phyloP scores from a whole-genome alignment of 2,329 filamentous ascomycete genomes.

The Venturia carpophila region DNA sequence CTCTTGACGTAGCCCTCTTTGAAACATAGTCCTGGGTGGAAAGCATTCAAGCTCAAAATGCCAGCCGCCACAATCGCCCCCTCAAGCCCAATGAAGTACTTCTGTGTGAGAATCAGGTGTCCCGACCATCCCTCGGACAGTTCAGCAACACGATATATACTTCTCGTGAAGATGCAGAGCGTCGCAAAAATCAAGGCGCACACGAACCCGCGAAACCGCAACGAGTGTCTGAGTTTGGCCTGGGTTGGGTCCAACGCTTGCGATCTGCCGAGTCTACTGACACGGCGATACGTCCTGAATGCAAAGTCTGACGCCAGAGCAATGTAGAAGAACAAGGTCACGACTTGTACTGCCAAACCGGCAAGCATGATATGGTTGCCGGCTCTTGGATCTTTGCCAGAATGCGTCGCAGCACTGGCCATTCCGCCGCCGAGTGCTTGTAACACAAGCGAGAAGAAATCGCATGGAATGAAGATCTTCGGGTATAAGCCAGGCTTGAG shows the following conservation, averaged over 20 bases:
- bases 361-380: constrained; percentile 41
- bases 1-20: constrained; percentile 24
- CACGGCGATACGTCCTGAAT: neutral
- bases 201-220: constrained; percentile 48
- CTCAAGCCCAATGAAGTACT: constrained; percentile 34
- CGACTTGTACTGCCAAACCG: constrained; percentile 38
- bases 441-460: constrained; percentile 38
- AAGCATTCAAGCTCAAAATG: constrained; percentile 30
- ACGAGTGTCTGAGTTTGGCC: constrained; percentile 33
- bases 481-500: constrained; percentile 40
- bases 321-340: constrained; percentile 38
- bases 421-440: constrained; percentile 40
- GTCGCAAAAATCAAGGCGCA: constrained; percentile 50
- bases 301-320: constrained; percentile 33
- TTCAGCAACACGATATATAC: constrained; percentile 59
- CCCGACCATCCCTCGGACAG: constrained; percentile 57
- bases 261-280: constrained; percentile 1
- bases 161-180: constrained; percentile 56
- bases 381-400: constrained; percentile 27
- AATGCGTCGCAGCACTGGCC: constrained; percentile 30
- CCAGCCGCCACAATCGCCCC: constrained; percentile 29
- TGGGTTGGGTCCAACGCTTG: constrained; percentile 25
- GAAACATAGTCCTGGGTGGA: constrained; percentile 33
- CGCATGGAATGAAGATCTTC: constrained; percentile 44
- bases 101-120: constrained; percentile 43